A percentile compares a stretch with the other conserved stretches of the same genome.
Conservation (phyloP, 2,329 filamentous ascomycete species). For the Lasiodiplodia theobromae region DNA sequence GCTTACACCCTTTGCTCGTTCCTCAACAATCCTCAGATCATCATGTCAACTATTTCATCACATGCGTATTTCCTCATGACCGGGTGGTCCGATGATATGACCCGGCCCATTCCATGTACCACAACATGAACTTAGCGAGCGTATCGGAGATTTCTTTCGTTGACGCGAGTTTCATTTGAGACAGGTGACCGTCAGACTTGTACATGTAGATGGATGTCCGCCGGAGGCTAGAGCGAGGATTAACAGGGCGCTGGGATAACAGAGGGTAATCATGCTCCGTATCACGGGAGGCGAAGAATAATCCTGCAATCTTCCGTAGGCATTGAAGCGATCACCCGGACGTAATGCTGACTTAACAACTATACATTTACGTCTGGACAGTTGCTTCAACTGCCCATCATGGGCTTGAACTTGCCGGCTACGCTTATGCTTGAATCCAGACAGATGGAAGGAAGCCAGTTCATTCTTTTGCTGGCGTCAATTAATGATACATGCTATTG, state of each 20-base stretch:
- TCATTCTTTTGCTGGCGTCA: neutral
- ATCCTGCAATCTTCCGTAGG: neutral
- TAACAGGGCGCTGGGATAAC: neutral
- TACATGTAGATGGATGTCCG: neutral
- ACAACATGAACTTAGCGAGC: too few relatives aligned
- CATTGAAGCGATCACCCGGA: neutral
- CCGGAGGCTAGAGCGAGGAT: neutral
- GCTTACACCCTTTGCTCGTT: neutral
- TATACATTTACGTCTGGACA: too few relatives aligned
- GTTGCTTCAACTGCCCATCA: too few relatives aligned
- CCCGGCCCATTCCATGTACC: too few relatives aligned
- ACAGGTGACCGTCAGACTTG: neutral
- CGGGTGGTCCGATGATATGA: too few relatives aligned
- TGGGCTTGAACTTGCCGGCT: too few relatives aligned
- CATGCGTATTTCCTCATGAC: too few relatives aligned
- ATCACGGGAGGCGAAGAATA: neutral
- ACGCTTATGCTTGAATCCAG: neutral
- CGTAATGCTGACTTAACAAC: too few relatives aligned
- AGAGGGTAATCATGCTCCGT: neutral
- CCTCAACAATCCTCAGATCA: neutral
- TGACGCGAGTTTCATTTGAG: neutral
- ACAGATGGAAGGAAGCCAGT: neutral
- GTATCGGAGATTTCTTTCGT: too few relatives aligned
- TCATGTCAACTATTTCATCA: too few relatives aligned
- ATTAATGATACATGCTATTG: conserved; percentile 3